phyloP scores from a whole-genome alignment of 2,329 filamentous ascomycete genomes.

The Diaporthe vaccinii region DNA sequence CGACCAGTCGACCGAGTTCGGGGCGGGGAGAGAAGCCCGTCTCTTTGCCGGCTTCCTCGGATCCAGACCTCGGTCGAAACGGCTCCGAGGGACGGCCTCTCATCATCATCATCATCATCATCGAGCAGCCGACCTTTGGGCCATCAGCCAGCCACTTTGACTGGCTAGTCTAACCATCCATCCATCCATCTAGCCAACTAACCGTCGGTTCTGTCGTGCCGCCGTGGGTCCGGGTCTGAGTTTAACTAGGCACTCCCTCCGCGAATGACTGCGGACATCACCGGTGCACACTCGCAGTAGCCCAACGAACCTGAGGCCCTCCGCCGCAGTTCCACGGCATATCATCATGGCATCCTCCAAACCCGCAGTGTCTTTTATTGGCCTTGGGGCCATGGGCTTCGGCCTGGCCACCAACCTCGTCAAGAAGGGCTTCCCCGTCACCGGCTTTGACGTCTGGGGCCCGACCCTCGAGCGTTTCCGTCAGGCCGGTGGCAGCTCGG shows the following conservation, averaged over 20 bases:
- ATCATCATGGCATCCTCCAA: conserved; percentile 50
- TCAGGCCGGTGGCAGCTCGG: conserved; percentile 71
- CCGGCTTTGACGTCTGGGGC: conserved; percentile 78
- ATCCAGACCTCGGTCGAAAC: conserved; percentile 12
- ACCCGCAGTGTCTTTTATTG: conserved; percentile 73
- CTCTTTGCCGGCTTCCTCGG: background rate
- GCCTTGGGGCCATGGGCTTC: conserved; percentile 86
- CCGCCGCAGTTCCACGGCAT: background rate
- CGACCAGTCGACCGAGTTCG: conserved; percentile 15
- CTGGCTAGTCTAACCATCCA: background rate
- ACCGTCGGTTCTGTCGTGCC: background rate
- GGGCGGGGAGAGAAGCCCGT: background rate
- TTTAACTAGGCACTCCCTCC: background rate
- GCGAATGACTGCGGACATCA: background rate
- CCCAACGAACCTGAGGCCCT: background rate
- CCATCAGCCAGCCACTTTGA: background rate
- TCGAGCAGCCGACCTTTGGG: background rate
- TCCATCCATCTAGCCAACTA: no score
- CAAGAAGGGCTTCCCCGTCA: conserved; percentile 75
- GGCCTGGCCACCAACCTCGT: conserved; percentile 84
- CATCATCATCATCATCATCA: background rate
- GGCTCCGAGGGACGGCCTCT: conserved; percentile 4
- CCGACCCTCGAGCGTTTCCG: conserved; percentile 77
- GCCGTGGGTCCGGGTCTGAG: background rate
- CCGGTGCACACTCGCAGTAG: background rate